Base-by-base conservation (phyloP, 2,329 filamentous ascomycete species). In the Colletotrichum higginsianum region DNA sequence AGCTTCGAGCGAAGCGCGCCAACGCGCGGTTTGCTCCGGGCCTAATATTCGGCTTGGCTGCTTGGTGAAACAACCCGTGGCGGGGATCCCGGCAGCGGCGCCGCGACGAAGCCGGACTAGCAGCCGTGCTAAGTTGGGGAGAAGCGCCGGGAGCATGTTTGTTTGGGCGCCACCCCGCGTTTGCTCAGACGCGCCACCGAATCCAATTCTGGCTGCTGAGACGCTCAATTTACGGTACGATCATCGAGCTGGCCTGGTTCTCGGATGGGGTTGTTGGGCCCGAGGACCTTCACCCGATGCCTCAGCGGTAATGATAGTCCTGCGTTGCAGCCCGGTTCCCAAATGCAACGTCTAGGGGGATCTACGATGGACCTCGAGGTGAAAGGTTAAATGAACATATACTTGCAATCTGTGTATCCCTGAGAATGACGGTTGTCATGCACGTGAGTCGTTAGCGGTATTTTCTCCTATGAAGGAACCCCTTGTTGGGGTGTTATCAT, bases 121-220 rank as follows among this genome's bases (percentile, higher is more conserved):
- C 26, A 23, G 26, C 23, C 26, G 9, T 11, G 35, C n/a, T 35
- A 12, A 52, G 18, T 44, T 30, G 5, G 5, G 30, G 13, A 35
- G 13, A 62, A 30, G 30, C 46, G 46, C 44, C 47, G 4, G 60
- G 23, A 15, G 30, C 13, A 42, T 26, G 13, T 21, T 8, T 9
- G 13, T 15, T 30, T 21, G n/a, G n/a, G 26, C 55, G 62, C 62
- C 47, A 70, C 53, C 62, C 47, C 61, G 55, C 60, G 44, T 42
- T 35, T 2, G 21, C 35, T 35, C 23, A 30, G 9, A 23, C 18
- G 52, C 18, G n/a, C 60, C 4, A 21, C 47, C n/a, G 21, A 18
- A 5, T n/a, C 35, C 21, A 52, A 9, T 30, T 30, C 35, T 30
- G 16, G n/a, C 18, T 49, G 40, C 4, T 49, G 40, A 2, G 30